Evolutionary conservation across 2,329 filamentous ascomycete genomes (phyloP).

Genomic region (Samsoniella hepiali): DNA sequence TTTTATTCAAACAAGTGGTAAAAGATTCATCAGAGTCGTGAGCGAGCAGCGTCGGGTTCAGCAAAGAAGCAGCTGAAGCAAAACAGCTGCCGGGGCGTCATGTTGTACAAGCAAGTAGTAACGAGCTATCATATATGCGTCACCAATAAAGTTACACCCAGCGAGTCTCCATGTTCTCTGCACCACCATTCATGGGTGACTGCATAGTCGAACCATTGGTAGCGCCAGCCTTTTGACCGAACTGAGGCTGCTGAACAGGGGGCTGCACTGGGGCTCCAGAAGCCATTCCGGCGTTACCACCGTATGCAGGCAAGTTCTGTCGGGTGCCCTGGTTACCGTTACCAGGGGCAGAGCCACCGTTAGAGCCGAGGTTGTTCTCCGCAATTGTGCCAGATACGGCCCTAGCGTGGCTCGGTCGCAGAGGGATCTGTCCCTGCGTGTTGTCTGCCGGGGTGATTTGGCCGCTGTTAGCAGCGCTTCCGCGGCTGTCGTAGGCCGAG

Average conservation of each 20-base stretch:
- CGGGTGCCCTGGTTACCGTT: conserved; percentile 30
- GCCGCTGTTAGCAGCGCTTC: conserved; percentile 42
- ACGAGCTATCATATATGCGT: conserved; percentile 25
- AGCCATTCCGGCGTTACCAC: conserved; percentile 31
- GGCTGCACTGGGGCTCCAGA: conserved; percentile 28
- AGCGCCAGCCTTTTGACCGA: conserved; percentile 11
- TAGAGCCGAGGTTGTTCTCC: conserved; percentile 20
- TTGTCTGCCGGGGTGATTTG: conserved; percentile 52
- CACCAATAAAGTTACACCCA: conserved; percentile 37
- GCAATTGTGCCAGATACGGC: conserved; percentile 34
- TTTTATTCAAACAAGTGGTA: conserved; percentile 33
- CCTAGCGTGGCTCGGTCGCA: conserved; percentile 44
- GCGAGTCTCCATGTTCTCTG: conserved; percentile 34
- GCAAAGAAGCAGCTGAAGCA: conserved; percentile 12
- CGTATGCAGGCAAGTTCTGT: conserved; percentile 36
- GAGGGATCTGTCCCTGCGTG: conserved; percentile 51
- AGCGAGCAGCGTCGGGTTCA: conserved; percentile 32
- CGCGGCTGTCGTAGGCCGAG: conserved; percentile 53
- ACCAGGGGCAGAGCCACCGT: conserved; percentile 33
- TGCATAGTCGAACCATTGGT: conserved; percentile 25
- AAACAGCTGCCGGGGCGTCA: conserved; percentile 24
- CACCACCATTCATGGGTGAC: conserved; percentile 26
- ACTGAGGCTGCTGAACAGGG: conserved; percentile 20
- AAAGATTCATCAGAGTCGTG: conserved; percentile 41
- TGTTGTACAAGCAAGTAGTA: conserved; percentile 33